These are phyloP conservation scores for Funneliformis geosporum DNA, from an alignment of 192 early-diverging fungal genomes.

Conservation along the genomic window DNA sequence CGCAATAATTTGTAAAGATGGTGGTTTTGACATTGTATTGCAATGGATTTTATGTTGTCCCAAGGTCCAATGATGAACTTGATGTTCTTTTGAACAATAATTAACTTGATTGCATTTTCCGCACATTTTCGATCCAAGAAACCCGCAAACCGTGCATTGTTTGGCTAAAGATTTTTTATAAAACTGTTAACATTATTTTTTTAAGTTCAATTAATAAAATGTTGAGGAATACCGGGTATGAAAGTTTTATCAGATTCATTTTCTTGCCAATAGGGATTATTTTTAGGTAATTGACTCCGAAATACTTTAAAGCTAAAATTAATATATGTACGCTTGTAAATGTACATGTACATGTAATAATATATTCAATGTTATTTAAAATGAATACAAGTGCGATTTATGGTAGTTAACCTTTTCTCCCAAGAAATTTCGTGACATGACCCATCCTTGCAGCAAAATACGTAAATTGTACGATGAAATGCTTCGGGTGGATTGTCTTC, in stretches of 20 bases:
- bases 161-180: conserved; percentile 36
- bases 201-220: conserved; percentile 34
- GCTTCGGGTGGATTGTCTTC: conserved; percentile 86
- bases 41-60: conserved; percentile 72
- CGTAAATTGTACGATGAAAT: conserved; percentile 87
- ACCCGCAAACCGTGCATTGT: conserved; percentile 71
- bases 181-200: conserved; percentile 5
- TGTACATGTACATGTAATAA: background rate
- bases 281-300: conserved; percentile 75
- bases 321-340: conserved; percentile 16
- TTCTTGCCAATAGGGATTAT: conserved; percentile 67
- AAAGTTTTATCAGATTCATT: conserved; percentile 31
- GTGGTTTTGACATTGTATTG: conserved; percentile 35
- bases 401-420: conserved; percentile 49
- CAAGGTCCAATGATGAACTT: conserved; percentile 78
- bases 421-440: conserved; percentile 67
- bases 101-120: conserved; percentile 66
- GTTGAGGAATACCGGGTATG: conserved; percentile 24
- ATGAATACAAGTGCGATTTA: too few relatives aligned
- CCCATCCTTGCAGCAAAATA: conserved; percentile 92
- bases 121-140: conserved; percentile 75
- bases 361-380: background rate
- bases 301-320: conserved; percentile 72
- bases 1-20: background rate
- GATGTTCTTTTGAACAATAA: conserved; percentile 89